phyloP scores from a whole-genome alignment of 192 early-diverging fungal genomes.

The Radiomyces spectabilis region DNA sequence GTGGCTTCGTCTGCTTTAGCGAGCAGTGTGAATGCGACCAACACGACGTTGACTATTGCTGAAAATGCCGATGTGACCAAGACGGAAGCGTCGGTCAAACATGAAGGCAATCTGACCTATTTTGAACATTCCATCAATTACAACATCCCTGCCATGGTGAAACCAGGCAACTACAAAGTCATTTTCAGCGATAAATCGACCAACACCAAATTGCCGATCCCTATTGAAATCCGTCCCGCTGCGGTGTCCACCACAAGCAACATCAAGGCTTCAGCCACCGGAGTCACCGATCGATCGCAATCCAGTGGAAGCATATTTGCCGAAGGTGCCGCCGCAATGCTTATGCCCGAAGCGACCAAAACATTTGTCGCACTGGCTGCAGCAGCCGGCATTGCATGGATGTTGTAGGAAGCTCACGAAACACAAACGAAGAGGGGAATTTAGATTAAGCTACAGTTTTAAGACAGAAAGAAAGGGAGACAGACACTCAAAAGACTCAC shows the following conservation, averaged over 20 bases:
- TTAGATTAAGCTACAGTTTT: too few relatives aligned
- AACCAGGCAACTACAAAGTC: constrained; percentile 12
- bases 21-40: not conserved
- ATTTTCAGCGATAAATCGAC: constrained; percentile 4
- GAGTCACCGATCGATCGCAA: constrained; percentile 6
- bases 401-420: too few relatives aligned
- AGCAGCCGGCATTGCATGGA: constrained; percentile 10
- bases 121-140: constrained; percentile 16
- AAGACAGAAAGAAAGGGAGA: too few relatives aligned
- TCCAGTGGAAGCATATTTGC: constrained; percentile 12
- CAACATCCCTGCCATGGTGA: constrained; percentile 1
- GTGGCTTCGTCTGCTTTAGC: not conserved
- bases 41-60: not conserved
- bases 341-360: not conserved
- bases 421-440: too few relatives aligned
- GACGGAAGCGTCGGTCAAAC: not conserved
- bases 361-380: constrained; percentile 7
- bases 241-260: not conserved
- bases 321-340: constrained; percentile 3
- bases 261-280: too few relatives aligned
- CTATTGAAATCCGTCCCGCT: constrained; percentile 8
- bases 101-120: constrained; percentile 7
- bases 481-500: too few relatives aligned
- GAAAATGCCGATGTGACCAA: constrained; percentile 4
- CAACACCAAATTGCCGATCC: not conserved